Conservation (phyloP, 2,329 filamentous ascomycete species). For the Colletotrichum lini region DNA sequence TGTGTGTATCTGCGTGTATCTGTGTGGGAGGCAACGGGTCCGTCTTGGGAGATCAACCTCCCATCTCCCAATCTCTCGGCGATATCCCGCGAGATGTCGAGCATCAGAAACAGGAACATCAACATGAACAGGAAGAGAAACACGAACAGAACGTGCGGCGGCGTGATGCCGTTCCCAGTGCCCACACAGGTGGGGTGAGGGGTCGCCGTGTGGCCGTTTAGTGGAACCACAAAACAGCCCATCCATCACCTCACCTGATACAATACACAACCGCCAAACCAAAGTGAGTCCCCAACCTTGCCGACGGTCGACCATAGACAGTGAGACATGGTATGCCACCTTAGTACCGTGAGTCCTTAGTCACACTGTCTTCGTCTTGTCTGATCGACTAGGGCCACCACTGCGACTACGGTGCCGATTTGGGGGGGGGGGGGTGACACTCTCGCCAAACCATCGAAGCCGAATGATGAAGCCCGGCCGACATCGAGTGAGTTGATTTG, state of each 20-base stretch:
- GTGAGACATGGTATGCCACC: slow-evolving; percentile 1
- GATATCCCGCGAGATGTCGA: slow-evolving; percentile 21
- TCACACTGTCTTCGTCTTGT: not conserved
- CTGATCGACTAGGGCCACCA: not conserved
- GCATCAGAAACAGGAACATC: not conserved
- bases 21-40: slow-evolving; percentile 17
- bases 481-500: slow-evolving; percentile 18
- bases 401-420: no score
- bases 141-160: not conserved
- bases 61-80: not conserved
- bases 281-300: slow-evolving; percentile 8
- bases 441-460: not conserved
- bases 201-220: not conserved
- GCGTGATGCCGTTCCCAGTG: slow-evolving; percentile 15
- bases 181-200: not conserved
- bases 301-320: not conserved
- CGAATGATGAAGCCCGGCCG: slow-evolving; percentile 10
- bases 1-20: not conserved
- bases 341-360: not conserved
- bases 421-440: slow-evolving; percentile 9
- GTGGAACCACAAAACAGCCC: slow-evolving; percentile 40
- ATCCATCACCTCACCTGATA: slow-evolving; percentile 36
- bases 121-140: not conserved
- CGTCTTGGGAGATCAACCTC: slow-evolving; percentile 4
- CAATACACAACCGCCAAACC: not conserved